Percentiles rank a stretch among this genome's conserved stretches.
These are phyloP conservation scores for Backusella westeae DNA, from an alignment of 192 early-diverging fungal genomes.

Conservation along the genomic window DNA sequence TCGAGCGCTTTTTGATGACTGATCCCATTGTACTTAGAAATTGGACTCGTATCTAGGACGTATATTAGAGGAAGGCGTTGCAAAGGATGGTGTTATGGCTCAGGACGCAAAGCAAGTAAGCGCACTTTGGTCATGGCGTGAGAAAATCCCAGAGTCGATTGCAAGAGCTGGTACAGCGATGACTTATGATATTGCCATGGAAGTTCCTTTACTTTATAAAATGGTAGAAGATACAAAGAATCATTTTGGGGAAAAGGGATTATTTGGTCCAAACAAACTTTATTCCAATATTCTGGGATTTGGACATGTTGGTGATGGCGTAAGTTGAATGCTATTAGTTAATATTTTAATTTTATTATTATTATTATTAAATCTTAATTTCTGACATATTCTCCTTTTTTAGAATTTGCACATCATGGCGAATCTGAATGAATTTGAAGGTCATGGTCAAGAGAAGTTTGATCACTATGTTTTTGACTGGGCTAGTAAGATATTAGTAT, in stretches of 20 bases:
- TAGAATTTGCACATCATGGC: slow-evolving; percentile 92
- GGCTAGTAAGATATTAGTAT: slow-evolving; percentile 50
- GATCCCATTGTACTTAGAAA: slow-evolving; percentile 46
- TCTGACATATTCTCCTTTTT: slow-evolving; percentile 12
- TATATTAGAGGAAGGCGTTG: slow-evolving; percentile 71
- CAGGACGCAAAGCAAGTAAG: slow-evolving; percentile 70
- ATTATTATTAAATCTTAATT: background rate
- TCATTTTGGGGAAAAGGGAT: slow-evolving; percentile 53
- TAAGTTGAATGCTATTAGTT: slow-evolving; percentile 20
- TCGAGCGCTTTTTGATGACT: background rate
- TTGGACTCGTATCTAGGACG: slow-evolving; percentile 68
- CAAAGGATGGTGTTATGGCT: slow-evolving; percentile 84
- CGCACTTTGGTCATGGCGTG: slow-evolving; percentile 85
- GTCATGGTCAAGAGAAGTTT: slow-evolving; percentile 62
- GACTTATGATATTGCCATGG: slow-evolving; percentile 96
- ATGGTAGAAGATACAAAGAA: slow-evolving; percentile 72
- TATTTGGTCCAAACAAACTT: slow-evolving; percentile 51
- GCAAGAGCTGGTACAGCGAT: slow-evolving; percentile 81
- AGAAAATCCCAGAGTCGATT: slow-evolving; percentile 90
- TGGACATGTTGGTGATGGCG: slow-evolving; percentile 95
- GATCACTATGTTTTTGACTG: slow-evolving; percentile 92
- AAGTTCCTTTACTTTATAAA: slow-evolving; percentile 79
- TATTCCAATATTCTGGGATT: slow-evolving; percentile 81
- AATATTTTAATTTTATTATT: background rate
- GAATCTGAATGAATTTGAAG: slow-evolving; percentile 60